Base-by-base conservation (phyloP, 805 yeast species). In the Debaryomyces tyrocola region DNA sequence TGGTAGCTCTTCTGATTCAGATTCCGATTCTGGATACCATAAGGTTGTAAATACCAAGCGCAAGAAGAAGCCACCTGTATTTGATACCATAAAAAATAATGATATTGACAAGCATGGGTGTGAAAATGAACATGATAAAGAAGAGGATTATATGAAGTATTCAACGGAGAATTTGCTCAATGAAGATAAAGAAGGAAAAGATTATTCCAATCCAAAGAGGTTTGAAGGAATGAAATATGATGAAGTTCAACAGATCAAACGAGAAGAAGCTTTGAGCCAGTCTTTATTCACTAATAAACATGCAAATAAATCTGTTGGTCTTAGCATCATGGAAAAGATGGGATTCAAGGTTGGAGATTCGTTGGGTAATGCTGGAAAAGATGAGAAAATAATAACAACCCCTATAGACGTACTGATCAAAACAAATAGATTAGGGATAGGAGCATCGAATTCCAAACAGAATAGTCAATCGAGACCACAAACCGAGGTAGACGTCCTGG, bases 251-350 rank as follows among this genome's bases (percentile, higher is more conserved):
- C 15, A 21, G 10, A 11, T 37, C 10, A 39, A 15, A 10, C 34
- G 41, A 36, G 39, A 41, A 33, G 24, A 33, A 20, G 45, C 33
- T 14, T 27, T 52, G 12, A 28, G 44, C 9, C 33, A 17, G n/a
- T 53, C 56, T 10, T 39, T 49, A 21, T 46, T 53, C 38, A 33
- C 41, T 4, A 34, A 35, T 11, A 17, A 40, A 18, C 17, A 11
- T 21, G 12, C 37, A 4, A 20, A 24, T 33, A 62, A 66, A 40
- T 75, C 79, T 0, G 65, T 70, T 41, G 84, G 82, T 0, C 63
- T 78, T 20, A 53, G 69, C 5, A 79, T 82, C 50, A 80, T 82
- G 86, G 66, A 69, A 52, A 76, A 69, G 52, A 82, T 82, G 86
- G 87, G 86, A 0, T 82, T 70, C 55, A 70, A 65, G 44, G 56